phyloP scores from a whole-genome alignment of 441 rosid species.

The Populus hybrid region DNA sequence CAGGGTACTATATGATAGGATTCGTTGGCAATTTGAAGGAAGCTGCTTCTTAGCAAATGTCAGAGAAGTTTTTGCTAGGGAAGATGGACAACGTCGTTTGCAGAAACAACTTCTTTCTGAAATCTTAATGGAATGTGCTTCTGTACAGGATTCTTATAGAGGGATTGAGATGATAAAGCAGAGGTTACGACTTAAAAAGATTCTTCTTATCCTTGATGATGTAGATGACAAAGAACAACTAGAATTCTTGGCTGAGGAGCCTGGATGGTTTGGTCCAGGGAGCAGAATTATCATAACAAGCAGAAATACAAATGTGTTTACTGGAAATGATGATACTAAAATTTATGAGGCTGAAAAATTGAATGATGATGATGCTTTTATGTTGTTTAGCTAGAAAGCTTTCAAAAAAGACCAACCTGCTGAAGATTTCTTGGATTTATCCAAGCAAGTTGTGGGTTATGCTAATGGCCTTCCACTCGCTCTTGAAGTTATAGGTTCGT shows the following conservation, averaged over 20 bases:
- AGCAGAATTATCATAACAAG: background rate
- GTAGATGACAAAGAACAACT: no score
- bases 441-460: no score
- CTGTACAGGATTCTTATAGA: background rate
- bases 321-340: background rate
- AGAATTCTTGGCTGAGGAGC: no score
- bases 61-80: background rate
- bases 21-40: background rate
- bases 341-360: background rate
- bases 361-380: slow-evolving; percentile 5
- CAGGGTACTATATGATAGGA: background rate
- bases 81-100: background rate
- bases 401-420: no score
- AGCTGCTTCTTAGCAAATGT: slow-evolving; percentile 14
- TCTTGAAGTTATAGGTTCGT: slow-evolving; percentile 15
- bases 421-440: no score
- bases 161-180: background rate
- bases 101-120: slow-evolving; percentile 12
- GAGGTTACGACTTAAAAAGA: background rate
- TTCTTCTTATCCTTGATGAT: no score
- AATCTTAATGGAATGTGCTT: background rate
- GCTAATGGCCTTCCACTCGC: no score
- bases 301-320: background rate
- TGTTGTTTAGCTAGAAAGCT: background rate
- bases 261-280: no score